Evolutionary conservation across 1,139 yeast genomes (phyloP), one percentile per base, ranked within the genome.

Genomic region (Blastobotrys petasosporus): DNA sequence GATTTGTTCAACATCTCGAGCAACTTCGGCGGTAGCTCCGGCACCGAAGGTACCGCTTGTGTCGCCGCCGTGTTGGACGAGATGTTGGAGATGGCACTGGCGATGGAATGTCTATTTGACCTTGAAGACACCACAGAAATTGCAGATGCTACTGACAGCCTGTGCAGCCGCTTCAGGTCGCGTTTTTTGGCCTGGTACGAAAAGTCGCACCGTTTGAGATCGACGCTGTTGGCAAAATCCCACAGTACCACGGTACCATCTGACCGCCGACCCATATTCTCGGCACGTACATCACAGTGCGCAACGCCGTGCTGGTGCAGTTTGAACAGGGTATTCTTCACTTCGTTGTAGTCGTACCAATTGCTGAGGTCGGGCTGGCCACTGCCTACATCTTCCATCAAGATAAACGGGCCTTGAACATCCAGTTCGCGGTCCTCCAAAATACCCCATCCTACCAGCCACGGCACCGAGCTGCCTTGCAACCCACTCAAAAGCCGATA

Each of bases 261-360:
- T 11, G 12, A 17, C 12, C 36, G 28, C n/a, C 38, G 38, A 7
- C 44, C 44, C 39, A 41, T 41, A 29, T 41, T 41, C 13, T 41
- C 38, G 20, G 35, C 29, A n/a, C 38, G 17, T 2, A 41, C 28
- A 29, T 41, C 44, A 12, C 38, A 11, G 17, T 41, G 44, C 5
- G 44, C 44, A 17, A 41, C 10, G 8, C 44, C 44, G 9, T 30
- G 35, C 20, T 35, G 29, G 30, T 41, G 44, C 11, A 41, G 34
- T n/a, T 17, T 30, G 17, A 29, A n/a, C 20, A 41, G 30, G 3
- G 44, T 28, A 15, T 35, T 15, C 15, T 28, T 41, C 2, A 23
- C 37, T n/a, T 28, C n/a, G 12, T 17, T 15, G 20, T 41, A 41
- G 6, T 41, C 38, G 15, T 17, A 30, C 33, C 44, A 36, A n/a